Base-by-base conservation (phyloP, 78 protist genomes). In the Speleostelium caveatum region DNA sequence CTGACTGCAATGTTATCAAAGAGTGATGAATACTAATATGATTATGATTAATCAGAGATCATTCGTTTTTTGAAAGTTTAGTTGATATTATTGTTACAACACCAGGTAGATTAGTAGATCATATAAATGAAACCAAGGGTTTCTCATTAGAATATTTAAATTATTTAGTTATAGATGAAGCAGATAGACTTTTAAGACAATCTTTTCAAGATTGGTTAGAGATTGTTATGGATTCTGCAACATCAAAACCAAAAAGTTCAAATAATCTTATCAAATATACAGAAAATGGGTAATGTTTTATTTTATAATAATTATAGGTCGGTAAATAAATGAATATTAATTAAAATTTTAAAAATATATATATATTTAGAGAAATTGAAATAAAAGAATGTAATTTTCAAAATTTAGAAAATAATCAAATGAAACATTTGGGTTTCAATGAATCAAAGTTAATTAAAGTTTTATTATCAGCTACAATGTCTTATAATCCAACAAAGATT, bases 41-140 rank as follows among this genome's bases (percentile, higher is more conserved):
- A 2, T 72, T 14, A 51, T 53, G 3, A n/a, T 32, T 2, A 16
- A 16, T n/a, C 51, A 72, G 77, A 12, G 58, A 80, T 51, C 24
- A 36, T 68, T 73, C 74, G 1, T 16, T n/a, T 5, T 67, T 61
- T 66, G 71, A 80, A 58, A 67, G 77, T 56, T 68, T 80, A 33
- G 89, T 80, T 4, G 97, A 96, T 53, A 65, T 97, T 45, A 69
- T 98, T 8, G 95, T 98, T 12, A 94, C 97, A 21, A 98, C 99
- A 24, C 99, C 98, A 16, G 99, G 98, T 28, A 75, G 99, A 41
- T 38, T 98, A 26, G 71, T 96, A 36, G 99, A 98, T 62, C 97
- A 95, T 66, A 32, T 97, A 24, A 77, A 66, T 59, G 96, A 93
- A 71, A 92, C 97, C 2, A 66, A 26, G 6, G 83, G 95, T 22